These are phyloP conservation scores for Medicago arabica DNA, from an alignment of 306 rosid species.

Conservation along the genomic window DNA sequence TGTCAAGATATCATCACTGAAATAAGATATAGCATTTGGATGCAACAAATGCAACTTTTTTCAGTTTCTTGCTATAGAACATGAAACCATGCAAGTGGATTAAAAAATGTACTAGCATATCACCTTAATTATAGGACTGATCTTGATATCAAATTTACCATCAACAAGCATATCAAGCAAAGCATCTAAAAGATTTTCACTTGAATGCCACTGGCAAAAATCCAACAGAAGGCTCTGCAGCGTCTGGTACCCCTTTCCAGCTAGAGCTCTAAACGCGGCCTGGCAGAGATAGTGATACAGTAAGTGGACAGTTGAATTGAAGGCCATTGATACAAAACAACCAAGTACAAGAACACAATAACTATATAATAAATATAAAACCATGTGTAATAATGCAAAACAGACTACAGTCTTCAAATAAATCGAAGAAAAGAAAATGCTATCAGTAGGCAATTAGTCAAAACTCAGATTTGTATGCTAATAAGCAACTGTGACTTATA, in stretches of 20 bases:
- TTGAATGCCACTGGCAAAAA: constrained; percentile 79
- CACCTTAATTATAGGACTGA: constrained; percentile 87
- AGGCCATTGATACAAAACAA: constrained; percentile 26
- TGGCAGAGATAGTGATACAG: constrained; percentile 47
- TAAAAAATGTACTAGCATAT: constrained; percentile 44
- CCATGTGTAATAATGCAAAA: constrained; percentile 34
- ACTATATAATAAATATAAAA: constrained; percentile 29
- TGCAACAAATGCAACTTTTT: constrained; percentile 29
- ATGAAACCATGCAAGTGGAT: constrained; percentile 32
- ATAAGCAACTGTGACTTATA: neutral
- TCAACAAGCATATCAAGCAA: constrained; percentile 96
- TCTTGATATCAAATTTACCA: constrained; percentile 82
- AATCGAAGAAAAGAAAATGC: neutral
- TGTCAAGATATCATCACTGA: neutral
- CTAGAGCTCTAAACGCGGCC: constrained; percentile 90
- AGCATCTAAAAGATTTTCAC: constrained; percentile 75
- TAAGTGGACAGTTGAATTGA: constrained; percentile 1
- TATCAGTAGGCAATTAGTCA: constrained; percentile 5
- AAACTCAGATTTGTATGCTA: constrained; percentile 2
- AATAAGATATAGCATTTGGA: constrained; percentile 29
- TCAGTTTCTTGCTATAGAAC: constrained; percentile 32
- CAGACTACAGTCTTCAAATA: constrained; percentile 20
- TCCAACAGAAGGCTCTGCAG: constrained; percentile 91
- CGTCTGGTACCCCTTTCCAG: constrained; percentile 95
- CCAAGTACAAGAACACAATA: constrained; percentile 15